Evolutionary conservation across 2,329 filamentous ascomycete genomes (phyloP), one percentile per base, ranked within the genome.

Genomic region (Alternaria sp.): DNA sequence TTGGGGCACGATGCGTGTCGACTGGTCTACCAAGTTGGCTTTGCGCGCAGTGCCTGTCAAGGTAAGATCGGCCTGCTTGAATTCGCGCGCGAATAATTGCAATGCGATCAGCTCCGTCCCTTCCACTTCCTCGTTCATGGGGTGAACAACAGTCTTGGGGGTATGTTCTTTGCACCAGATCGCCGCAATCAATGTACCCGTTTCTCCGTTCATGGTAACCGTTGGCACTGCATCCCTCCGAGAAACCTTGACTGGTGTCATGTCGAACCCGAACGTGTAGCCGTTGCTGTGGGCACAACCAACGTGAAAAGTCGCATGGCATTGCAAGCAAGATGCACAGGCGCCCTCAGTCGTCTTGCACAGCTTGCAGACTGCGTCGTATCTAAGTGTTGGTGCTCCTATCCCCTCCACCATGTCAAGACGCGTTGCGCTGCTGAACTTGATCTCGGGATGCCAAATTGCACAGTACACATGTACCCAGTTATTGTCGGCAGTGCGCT

Each of bases 381-480:
- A 96, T 66, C 88, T 87, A 59, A 99, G 94, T 7, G 91, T 89
- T 4, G 91, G 91, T 30, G 77, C 76, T 20, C 77, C 77, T 65
- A 99, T 93, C 20, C 94, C 94, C 80, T 99, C 95, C 2, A 92
- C 93, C 32, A 93, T 90, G 68, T 93, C 91, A 34, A 99, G 82
- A 18, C 91, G 88, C 71, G 89, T 89, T 18, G 93, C 91, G 70
- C 92, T 92, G 63, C 91, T 94, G 78, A 97, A 99, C 73, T 94
- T 95, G 71, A 97, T 90, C 78, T 99, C 95, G 0, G 93, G 89
- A 11, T 91, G 94, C 89, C 92, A 98, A 18, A 97, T 84, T 1
- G 95, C 94, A 74, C 95, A 99, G 38, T 91, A 90, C 28, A 98
- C 93, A 76, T 99, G 95, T 16, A 97, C 92, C 95, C 95, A 99